These are phyloP conservation scores for Malus hybrid DNA, from an alignment of 331 rosid species.

Conservation along the genomic window DNA sequence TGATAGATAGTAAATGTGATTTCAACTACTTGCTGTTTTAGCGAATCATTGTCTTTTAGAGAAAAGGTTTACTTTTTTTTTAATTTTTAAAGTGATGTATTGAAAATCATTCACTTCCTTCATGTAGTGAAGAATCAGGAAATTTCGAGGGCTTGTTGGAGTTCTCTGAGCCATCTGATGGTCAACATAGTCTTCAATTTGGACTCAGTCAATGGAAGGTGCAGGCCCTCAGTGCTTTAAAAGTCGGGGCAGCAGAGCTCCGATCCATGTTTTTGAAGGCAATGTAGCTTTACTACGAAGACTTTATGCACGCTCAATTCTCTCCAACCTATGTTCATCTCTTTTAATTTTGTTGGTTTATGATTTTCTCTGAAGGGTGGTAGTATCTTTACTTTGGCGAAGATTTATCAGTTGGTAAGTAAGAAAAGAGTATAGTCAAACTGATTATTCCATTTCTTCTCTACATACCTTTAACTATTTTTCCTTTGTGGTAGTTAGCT, in stretches of 20 bases:
- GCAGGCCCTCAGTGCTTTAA: conserved; percentile 45
- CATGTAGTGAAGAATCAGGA: conserved; percentile 56
- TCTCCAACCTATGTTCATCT: conserved; percentile 7
- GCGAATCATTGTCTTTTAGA: not conserved
- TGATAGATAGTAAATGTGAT: not conserved
- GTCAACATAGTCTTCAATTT: conserved; percentile 47
- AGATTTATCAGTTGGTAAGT: conserved; percentile 66
- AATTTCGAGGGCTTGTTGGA: conserved; percentile 27
- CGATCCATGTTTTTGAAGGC: conserved; percentile 68
- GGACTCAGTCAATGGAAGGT: conserved; percentile 75
- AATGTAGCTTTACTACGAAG: not conserved
- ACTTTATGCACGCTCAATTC: conserved; percentile 1
- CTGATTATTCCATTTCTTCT: conserved; percentile 4
- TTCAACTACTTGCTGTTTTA: not conserved
- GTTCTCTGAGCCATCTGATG: conserved; percentile 20
- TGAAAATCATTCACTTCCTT: conserved; percentile 18
- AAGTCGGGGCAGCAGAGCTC: conserved; percentile 53
- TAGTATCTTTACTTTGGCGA: conserved; percentile 57
- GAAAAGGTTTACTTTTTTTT: not conserved
- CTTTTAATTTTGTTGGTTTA: not conserved
- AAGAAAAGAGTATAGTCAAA: conserved; percentile 4
- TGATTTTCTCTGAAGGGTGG: conserved; percentile 53
- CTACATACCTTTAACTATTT: conserved; percentile 16
- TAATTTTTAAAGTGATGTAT: not conserved
- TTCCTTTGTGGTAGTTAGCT: conserved; percentile 44